Conservation (phyloP, 257 asterid species). For the Solanum bulbocastanum region DNA sequence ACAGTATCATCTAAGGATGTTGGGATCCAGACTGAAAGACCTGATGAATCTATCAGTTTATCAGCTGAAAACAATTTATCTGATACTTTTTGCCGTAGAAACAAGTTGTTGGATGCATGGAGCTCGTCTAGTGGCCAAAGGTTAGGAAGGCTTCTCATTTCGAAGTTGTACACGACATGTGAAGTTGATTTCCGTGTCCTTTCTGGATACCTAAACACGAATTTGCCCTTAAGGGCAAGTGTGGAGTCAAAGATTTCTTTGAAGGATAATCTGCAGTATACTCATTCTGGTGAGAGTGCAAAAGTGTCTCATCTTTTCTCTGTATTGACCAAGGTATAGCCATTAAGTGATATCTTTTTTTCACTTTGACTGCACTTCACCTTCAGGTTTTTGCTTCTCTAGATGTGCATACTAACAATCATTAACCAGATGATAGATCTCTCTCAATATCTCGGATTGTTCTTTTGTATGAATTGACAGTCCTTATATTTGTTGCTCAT, state of each 20-base stretch:
- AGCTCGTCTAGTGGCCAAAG: conserved; percentile 34
- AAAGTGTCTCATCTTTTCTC: conserved; percentile 58
- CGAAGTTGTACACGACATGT: conserved; percentile 45
- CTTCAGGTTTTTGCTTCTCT: neutral
- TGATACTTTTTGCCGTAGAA: conserved; percentile 15
- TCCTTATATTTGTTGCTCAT: neutral
- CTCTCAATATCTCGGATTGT: neutral
- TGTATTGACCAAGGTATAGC: conserved; percentile 60
- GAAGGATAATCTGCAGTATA: conserved; percentile 11
- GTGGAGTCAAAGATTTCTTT: conserved; percentile 9
- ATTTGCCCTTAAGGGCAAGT: conserved; percentile 9
- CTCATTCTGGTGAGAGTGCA: conserved; percentile 35
- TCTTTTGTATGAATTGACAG: neutral
- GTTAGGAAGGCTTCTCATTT: conserved; percentile 42
- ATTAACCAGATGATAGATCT: neutral
- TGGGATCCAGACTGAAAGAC: conserved; percentile 47
- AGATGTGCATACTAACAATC: neutral
- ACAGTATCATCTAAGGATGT: conserved; percentile 37
- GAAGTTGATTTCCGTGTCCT: conserved; percentile 58
- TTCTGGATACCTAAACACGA: conserved; percentile 42
- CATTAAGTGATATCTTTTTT: neutral
- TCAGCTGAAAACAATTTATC: conserved; percentile 3
- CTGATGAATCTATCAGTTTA: conserved; percentile 23
- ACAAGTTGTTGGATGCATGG: conserved; percentile 64
- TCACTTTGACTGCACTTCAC: neutral